Base-by-base conservation (phyloP, 176 grass and related monocot species). In the Olyra latifolia region DNA sequence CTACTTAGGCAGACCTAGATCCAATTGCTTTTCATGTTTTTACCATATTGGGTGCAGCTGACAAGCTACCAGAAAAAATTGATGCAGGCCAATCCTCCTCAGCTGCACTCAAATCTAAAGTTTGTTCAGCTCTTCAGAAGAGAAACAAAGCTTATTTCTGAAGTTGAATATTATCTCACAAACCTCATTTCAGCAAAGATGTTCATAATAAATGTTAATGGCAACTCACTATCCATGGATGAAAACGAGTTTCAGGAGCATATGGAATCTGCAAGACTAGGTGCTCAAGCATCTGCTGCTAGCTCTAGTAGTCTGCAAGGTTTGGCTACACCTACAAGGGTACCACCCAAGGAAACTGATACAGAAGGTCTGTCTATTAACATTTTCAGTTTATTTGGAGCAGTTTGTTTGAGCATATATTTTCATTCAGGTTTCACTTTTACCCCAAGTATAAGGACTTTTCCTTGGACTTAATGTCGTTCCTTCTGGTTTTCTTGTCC, bases 81-180 rank as follows among this genome's bases (percentile, higher is more conserved):
- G 24, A 54, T 89, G 53, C 68, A 98, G 92, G 92, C 95, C 39
- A 98, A 98, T 92, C 95, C 95, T 82, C 92, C 92, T 67, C 92
- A 85, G 74, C 69, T 98, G 85, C 95, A 94, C 70, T 98, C 95
- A 32, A 98, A 98, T 87, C 84, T 98, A 55, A 89, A 94, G 85
- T 98, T 85, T 83, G 61, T 98, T 71, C 91, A 97, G 72, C 87
- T 92, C 25, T 97, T 94, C 62, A 88, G 95, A 80, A 97, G 89
- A 61, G 78, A 90, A 69, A 79, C 91, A 44, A 97, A 94, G 86
- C 89, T 98, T 72, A 79, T 98, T 58, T 98, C 95, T n/a, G 95
- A 98, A 84, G 85, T 94, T 0, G 95, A 98, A 81, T 98, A 98
- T 60, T 98, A 94, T 80, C 83, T 98, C 52, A 94, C 92, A 1